A percentile compares a stretch with the other conserved stretches of the same genome.
phyloP scores from a whole-genome alignment of 2,329 filamentous ascomycete species.

The Phialophora expanda region DNA sequence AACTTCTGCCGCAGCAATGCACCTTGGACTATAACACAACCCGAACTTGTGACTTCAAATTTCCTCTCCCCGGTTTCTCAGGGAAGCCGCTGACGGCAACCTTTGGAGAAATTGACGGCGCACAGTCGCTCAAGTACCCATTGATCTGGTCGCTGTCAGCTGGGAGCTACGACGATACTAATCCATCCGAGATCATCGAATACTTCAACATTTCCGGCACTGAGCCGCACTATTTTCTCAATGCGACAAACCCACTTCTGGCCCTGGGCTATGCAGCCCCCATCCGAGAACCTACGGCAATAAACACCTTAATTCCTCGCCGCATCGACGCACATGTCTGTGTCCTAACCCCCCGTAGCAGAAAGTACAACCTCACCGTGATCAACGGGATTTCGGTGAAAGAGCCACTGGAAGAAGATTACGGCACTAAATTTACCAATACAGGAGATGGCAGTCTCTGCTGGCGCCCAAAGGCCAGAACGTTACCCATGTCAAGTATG shows the following conservation, averaged over 20 bases:
- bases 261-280: neutral
- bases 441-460: neutral
- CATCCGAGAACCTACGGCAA: neutral
- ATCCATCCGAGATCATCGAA: neutral
- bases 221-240: constrained; percentile 1
- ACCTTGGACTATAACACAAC: neutral
- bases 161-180: neutral
- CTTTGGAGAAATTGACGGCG: neutral
- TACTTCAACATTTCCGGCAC: neutral
- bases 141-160: constrained; percentile 5
- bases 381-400: neutral
- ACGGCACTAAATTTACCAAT: neutral
- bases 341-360: neutral
- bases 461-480: neutral
- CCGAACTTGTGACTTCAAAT: neutral
- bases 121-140: neutral
- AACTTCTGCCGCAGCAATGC: neutral
- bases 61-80: neutral
- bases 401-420: neutral
- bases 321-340: neutral
- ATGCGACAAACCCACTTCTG: neutral
- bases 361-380: constrained; percentile 5
- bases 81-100: neutral
- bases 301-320: neutral
- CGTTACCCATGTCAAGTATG: too few relatives aligned